phyloP scores from a whole-genome alignment of 371 early-diverging fungal species.

The Actinomucor elegans region DNA sequence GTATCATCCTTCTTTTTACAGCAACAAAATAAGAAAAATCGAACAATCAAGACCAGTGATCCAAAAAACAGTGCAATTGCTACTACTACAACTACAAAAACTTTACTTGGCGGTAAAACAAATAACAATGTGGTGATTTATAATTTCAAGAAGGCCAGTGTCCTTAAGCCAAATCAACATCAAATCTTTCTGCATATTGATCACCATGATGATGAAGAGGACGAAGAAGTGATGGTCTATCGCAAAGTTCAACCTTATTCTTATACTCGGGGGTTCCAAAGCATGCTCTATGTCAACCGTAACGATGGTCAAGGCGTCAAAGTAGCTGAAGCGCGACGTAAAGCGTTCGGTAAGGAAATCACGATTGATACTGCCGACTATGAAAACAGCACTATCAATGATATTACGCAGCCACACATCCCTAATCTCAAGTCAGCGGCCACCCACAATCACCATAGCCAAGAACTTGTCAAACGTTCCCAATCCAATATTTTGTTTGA shows the following conservation, averaged over 20 bases:
- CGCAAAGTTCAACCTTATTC: constrained; percentile 43
- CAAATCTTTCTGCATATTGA: constrained; percentile 28
- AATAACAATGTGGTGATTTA: constrained; percentile 20
- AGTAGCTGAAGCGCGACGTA: constrained; percentile 37
- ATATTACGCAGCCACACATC: constrained; percentile 7
- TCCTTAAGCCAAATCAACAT: constrained; percentile 30
- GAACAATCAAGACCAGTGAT: not conserved
- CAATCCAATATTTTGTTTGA: constrained; percentile 38
- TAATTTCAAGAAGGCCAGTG: constrained; percentile 30
- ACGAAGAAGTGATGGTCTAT: constrained; percentile 29
- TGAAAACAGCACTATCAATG: not conserved
- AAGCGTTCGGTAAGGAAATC: constrained; percentile 41
- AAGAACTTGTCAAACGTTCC: constrained; percentile 31
- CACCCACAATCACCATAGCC: constrained; percentile 7
- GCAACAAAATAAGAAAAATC: not conserved
- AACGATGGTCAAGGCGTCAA: constrained; percentile 13
- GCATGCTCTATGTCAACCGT: constrained; percentile 24
- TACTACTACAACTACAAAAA: constrained; percentile 1
- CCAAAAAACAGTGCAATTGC: not conserved
- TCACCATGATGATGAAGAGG: constrained; percentile 5
- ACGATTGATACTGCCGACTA: constrained; percentile 30
- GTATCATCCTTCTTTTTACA: constrained; percentile 10
- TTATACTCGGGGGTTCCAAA: constrained; percentile 41
- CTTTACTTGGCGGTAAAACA: not conserved
- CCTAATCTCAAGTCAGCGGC: not conserved